Evolutionary conservation across 306 rosid genomes (phyloP), one percentile per base, ranked within the genome.

Genomic region (Echinosophora koreensis): DNA sequence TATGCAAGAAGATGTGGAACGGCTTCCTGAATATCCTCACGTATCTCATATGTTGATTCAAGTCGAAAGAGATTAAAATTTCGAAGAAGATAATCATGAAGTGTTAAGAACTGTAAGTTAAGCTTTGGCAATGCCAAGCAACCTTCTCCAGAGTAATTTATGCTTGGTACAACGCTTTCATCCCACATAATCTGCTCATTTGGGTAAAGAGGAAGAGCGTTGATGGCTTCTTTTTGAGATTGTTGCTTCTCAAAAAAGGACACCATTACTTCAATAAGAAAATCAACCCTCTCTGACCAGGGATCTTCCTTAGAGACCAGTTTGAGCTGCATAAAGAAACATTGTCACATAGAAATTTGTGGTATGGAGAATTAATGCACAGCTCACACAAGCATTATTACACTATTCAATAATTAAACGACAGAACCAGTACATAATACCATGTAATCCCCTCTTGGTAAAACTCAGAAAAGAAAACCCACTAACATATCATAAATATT

Each of bases 151-250:
- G 99, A 89, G 85, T 95, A 95, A 87, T 95, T 95, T 75, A 95
- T 92, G 88, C 97, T 95, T 2, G 99, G 99, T 14, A 95, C 99
- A 72, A 95, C 90, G 56, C 99, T 95, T 87, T 92, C 99, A 80
- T 95, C 99, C 97, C 99, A 95, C 99, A 95, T 95, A 68, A 95
- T 91, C 82, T 86, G 93, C 81, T 95, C 99, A 35, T 92, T 95
- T 49, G 99, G 99, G 79, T 95, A 95, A 41, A 95, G 94, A 16
- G 99, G 99, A 85, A 95, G 97, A 78, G 99, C 92, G 88, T 95
- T 95, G 63, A 95, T 92, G 57, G 96, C 93, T 91, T 95, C 98
- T 64, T 95, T 95, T 84, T 95, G 99, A 84, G 99, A 95, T 59
- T 86, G 92, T 57, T 89, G 99, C 89, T 91, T 92, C 90, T 95